Evolutionary conservation across 2,329 filamentous ascomycete genomes (phyloP).

Genomic region (Colletotrichum tofieldiae): DNA sequence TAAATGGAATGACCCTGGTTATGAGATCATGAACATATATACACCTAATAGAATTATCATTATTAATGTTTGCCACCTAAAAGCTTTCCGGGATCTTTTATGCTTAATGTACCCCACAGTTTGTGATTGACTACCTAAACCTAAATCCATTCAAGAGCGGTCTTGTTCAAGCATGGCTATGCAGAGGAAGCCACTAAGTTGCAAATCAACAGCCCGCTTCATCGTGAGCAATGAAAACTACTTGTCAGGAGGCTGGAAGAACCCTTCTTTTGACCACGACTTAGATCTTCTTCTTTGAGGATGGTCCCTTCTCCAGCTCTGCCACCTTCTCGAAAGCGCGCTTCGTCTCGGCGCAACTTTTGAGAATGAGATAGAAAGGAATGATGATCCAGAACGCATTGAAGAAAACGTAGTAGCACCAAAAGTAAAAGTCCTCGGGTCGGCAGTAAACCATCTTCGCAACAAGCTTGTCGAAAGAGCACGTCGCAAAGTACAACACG

Average conservation of each 20-base stretch:
- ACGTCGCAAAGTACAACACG: conserved; percentile 67
- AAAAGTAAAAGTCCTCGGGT: conserved; percentile 68
- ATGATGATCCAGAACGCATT: conserved; percentile 70
- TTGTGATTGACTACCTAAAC: neutral
- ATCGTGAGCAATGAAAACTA: neutral
- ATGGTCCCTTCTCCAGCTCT: conserved; percentile 17
- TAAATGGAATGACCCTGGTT: neutral
- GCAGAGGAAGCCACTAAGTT: neutral
- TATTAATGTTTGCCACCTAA: neutral
- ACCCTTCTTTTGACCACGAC: too few relatives aligned
- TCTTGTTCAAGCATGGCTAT: neutral
- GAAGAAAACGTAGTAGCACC: conserved; percentile 66
- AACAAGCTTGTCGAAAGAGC: conserved; percentile 58
- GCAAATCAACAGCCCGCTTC: neutral
- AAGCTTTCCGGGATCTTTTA: neutral
- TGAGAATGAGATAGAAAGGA: conserved; percentile 54
- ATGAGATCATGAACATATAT: conserved; percentile 18
- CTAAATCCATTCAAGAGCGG: neutral
- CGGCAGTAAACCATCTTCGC: conserved; percentile 62
- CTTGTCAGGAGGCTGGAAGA: neutral
- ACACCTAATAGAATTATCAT: conserved; percentile 3
- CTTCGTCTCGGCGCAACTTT: conserved; percentile 48
- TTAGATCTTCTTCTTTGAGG: conserved; percentile 18
- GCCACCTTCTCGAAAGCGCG: conserved; percentile 50
- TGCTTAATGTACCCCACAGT: too few relatives aligned